These are phyloP conservation scores for Silene conica DNA, from an alignment of 148 eudicot species.

Conservation along the genomic window DNA sequence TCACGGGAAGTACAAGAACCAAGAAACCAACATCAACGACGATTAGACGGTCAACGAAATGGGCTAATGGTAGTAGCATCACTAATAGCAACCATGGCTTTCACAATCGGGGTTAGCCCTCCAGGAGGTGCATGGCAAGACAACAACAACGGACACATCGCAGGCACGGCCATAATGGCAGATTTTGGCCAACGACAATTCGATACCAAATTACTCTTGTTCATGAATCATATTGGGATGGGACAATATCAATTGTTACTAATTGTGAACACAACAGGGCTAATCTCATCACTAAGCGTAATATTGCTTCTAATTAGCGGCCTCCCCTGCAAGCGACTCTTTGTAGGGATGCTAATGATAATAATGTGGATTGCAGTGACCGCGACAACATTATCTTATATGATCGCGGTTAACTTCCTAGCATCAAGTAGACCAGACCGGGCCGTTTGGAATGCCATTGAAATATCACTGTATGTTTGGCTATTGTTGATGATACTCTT, in stretches of 20 bases:
- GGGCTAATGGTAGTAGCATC: constrained; percentile 35
- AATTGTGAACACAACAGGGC: constrained; percentile 18
- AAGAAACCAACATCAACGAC: not conserved
- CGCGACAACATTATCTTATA: constrained; percentile 21
- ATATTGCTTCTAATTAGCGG: constrained; percentile 29
- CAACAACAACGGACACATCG: constrained; percentile 4
- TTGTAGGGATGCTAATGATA: constrained; percentile 17
- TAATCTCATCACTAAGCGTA: constrained; percentile 21
- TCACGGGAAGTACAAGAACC: not conserved
- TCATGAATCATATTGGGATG: not conserved
- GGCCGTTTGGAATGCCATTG: not conserved
- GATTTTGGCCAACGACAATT: not conserved
- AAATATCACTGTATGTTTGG: constrained; percentile 19
- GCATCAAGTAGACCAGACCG: not conserved
- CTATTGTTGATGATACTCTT: constrained; percentile 7
- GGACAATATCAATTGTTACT: not conserved
- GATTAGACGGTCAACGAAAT: constrained; percentile 21
- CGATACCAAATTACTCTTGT: not conserved
- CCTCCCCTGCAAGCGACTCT: constrained; percentile 16
- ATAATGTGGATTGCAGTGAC: constrained; percentile 28
- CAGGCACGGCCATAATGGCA: constrained; percentile 24
- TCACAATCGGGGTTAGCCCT: constrained; percentile 31
- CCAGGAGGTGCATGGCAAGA: constrained; percentile 39
- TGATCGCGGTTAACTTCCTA: constrained; percentile 6
- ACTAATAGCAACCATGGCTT: constrained; percentile 36